A percentile compares a stretch with the other conserved stretches of the same genome.
These are phyloP conservation scores for Hirsutella rhossiliensis DNA, from an alignment of 2,329 filamentous ascomycete genomes.

Conservation along the genomic window DNA sequence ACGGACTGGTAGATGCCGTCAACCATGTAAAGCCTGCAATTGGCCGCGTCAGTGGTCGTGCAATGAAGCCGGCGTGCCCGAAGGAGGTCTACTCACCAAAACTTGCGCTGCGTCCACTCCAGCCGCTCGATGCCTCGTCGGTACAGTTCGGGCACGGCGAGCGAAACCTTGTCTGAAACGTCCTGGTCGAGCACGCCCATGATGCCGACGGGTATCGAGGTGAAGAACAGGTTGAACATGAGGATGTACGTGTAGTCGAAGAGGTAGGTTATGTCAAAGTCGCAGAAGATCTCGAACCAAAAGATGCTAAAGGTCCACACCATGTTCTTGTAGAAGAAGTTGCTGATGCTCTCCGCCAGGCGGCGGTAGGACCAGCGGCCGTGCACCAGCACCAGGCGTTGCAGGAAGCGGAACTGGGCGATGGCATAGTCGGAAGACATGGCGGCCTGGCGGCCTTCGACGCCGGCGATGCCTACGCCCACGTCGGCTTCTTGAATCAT, in stretches of 20 bases:
- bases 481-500: slow-evolving; percentile 98
- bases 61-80: no score
- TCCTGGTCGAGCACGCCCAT: slow-evolving; percentile 97
- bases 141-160: slow-evolving; percentile 92
- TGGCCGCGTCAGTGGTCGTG: neutral
- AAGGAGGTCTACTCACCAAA: slow-evolving; percentile 55
- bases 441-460: slow-evolving; percentile 82
- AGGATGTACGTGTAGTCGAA: slow-evolving; percentile 98
- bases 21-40: slow-evolving; percentile 71
- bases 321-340: slow-evolving; percentile 99
- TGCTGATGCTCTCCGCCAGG: slow-evolving; percentile 84
- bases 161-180: slow-evolving; percentile 83
- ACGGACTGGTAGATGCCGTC: slow-evolving; percentile 93
- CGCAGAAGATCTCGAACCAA: slow-evolving; percentile 93
- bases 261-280: slow-evolving; percentile 93
- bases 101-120: slow-evolving; percentile 94
- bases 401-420: slow-evolving; percentile 82
- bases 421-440: slow-evolving; percentile 97
- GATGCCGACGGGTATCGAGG: slow-evolving; percentile 84
- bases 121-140: slow-evolving; percentile 87
- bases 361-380: slow-evolving; percentile 94
- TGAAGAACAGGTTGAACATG: slow-evolving; percentile 93
- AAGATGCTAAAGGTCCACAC: slow-evolving; percentile 95
- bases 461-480: slow-evolving; percentile 89
- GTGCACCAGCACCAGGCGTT: slow-evolving; percentile 76